Evolutionary conservation across 805 yeast species (phyloP), one percentile per base, ranked within the genome.

Genomic region (Yarrowia alimentaria): DNA sequence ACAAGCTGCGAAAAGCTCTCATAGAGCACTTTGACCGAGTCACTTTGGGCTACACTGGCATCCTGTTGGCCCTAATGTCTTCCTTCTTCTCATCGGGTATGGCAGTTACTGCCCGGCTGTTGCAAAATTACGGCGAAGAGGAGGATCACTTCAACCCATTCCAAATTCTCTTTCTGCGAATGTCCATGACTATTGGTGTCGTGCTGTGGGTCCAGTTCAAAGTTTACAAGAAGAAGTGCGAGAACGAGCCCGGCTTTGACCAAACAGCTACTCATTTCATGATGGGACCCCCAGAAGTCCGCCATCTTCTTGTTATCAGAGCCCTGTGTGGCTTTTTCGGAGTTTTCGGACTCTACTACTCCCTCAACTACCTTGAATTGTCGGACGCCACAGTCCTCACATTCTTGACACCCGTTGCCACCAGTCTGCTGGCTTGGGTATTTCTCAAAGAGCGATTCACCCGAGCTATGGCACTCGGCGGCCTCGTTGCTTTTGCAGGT

Each of bases 341-440:
- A 3, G 94, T 88, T 5, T 82, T 82, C 60, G 83, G 91, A 4
- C 70, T 85, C 61, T 89, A 86, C 64, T 85, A 73, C 62, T 79
- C 95, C 1, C 68, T 89, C 56, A 73, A 79, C 67, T 85, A 83
- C 59, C 70, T 89, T 37, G 77, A 86, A 45, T 74, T 89, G 5
- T 81, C 90, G 9, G 96, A 89, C 61, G 85, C 94, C 0, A 81
- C 86, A 1, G 82, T 85, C 12, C 81, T 89, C 45, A 79, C 91
- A 2, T 89, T 89, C 58, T 65, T 89, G 59, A 72, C 80, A 0
- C 97, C 97, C 0, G 74, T 85, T 51, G 75, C 84, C 13, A 84
- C 95, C 0, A 85, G 88, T 0, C 65, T 87, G 17, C 65, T 83
- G 51, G 95, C 96, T 0, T 81, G 81, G 74, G 54, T 78, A 2